Conservation (phyloP, 345 rosid genomes). For the Salix brachista region DNA sequence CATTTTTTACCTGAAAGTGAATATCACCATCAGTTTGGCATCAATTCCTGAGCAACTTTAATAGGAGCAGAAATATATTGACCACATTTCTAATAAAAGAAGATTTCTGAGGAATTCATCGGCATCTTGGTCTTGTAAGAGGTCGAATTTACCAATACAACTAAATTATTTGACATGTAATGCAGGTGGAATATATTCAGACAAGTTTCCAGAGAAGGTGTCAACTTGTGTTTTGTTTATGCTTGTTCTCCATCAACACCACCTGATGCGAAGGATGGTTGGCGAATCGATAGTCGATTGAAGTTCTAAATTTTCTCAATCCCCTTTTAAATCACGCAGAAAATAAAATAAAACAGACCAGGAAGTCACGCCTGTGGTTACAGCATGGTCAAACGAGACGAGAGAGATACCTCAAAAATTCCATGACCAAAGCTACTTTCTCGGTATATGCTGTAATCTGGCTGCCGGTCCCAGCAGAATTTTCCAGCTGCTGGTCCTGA, state of each 20-base stretch:
- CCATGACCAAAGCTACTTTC: conserved; percentile 97
- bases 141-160: neutral
- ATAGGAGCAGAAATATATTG: neutral
- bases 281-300: no score
- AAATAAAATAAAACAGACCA: neutral
- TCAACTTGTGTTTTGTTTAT: no score
- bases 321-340: neutral
- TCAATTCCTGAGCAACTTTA: neutral
- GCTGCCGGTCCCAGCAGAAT: conserved; percentile 91
- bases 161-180: neutral
- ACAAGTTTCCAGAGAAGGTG: no score
- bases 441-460: conserved; percentile 84
- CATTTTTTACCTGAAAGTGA: conserved; percentile 62
- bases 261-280: no score
- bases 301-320: neutral
- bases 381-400: neutral
- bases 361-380: neutral
- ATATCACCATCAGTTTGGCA: neutral
- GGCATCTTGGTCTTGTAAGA: no score
- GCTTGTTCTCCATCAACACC: no score
- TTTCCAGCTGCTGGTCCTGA: conserved; percentile 60
- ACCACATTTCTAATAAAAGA: no score
- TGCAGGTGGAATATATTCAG: neutral
- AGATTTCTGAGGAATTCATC: no score
- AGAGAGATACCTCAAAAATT: conserved; percentile 66